phyloP scores from a whole-genome alignment of 257 asterid genomes.

The Paraleonurus japonicus region DNA sequence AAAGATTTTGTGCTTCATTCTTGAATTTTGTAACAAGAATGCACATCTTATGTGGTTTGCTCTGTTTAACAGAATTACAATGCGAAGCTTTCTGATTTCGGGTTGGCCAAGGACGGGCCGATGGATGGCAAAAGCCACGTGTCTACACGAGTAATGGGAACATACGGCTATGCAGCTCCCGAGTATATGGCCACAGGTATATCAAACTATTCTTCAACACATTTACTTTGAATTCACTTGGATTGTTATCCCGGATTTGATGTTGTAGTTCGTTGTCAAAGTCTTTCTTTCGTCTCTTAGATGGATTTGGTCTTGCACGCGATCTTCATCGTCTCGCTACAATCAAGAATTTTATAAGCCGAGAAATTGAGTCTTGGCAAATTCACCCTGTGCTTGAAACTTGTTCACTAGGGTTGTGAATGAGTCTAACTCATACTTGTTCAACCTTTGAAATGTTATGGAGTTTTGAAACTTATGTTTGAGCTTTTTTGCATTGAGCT shows the following conservation, averaged over 20 bases:
- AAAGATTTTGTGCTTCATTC: neutral
- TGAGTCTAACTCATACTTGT: neutral
- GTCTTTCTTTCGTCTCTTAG: neutral
- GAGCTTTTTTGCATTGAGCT: neutral
- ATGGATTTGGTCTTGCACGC: neutral
- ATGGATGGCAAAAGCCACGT: constrained; percentile 72
- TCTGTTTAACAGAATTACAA: constrained; percentile 50
- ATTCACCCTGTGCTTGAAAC: neutral
- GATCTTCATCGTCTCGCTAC: neutral
- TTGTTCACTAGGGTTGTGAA: neutral
- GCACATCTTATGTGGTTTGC: neutral
- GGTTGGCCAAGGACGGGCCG: constrained; percentile 75
- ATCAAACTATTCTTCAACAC: neutral
- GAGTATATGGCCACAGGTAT: constrained; percentile 85
- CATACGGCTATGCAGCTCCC: constrained; percentile 78
- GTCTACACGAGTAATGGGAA: constrained; percentile 73
- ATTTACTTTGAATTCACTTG: neutral
- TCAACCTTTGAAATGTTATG: too few relatives aligned
- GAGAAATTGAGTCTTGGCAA: neutral
- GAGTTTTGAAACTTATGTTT: neutral
- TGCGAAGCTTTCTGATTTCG: constrained; percentile 76
- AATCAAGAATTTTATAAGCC: neutral
- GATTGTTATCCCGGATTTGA: neutral
- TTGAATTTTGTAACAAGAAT: neutral
- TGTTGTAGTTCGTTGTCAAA: neutral